Evolutionary conservation across 2,329 filamentous ascomycete genomes (phyloP), one percentile per base, ranked within the genome.

Genomic region (Fusarium graminum): DNA sequence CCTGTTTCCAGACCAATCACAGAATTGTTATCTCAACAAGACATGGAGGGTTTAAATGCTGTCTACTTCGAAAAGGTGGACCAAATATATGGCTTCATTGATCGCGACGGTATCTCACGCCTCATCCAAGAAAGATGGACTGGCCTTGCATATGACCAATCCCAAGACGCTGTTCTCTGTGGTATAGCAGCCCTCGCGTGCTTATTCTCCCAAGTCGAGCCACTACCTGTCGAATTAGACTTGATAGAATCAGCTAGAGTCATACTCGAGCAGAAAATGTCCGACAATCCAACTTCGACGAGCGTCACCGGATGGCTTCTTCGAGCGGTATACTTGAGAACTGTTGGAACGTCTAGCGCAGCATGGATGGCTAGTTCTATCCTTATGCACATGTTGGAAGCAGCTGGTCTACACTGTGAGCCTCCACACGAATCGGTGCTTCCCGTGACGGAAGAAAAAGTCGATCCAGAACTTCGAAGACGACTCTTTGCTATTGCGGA

Each of bases 331-430:
- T 87, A 87, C 58, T 74, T 88, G 10, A 79, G 86, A 12, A 79
- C 84, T 44, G 84, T 84, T 0, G 82, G 80, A 4, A 80, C 83
- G 4, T 85, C 85, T 2, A 82, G 88, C 58, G 79, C 80, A 1
- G 80, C 83, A 4, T 87, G 84, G 85, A 84, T 87, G 75, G 84
- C 85, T 1, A 86, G 83, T 63, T 86, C 82, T 59, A 82, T 80
- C 2, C 73, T 85, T 19, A 86, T 88, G 83, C 86, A 88, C 65
- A 78, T 87, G 47, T 77, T 86, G 3, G 86, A 88, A 68, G 84
- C 85, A 4, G 81, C 83, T 2, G 81, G 82, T 0, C 58, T 85
- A 3, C 81, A 84, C 22, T 75, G 74, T 6, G 82, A 83, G 55
- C 72, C 73, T 1, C 68, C 70, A 0, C 52, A 59, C 4, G 71